Conservation (phyloP, 352 stramenopile species). For the Phytophthora sansomeana region DNA sequence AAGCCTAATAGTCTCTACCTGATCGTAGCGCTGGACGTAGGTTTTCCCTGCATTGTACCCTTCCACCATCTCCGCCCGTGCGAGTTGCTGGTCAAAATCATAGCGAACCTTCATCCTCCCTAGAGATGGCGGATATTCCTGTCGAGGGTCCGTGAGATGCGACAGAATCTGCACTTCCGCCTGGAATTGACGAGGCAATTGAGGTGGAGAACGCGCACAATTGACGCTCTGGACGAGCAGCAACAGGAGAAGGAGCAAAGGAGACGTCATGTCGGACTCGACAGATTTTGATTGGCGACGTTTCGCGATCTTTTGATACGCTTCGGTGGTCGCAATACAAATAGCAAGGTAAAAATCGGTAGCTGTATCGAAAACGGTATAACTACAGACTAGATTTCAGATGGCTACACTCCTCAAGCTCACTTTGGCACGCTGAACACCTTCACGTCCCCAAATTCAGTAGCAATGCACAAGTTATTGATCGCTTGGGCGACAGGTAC, state of each 20-base stretch:
- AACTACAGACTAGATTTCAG: not conserved
- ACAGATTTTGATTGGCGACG: conserved; percentile 21
- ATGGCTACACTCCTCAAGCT: conserved; percentile 21
- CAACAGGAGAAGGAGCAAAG: conserved; percentile 14
- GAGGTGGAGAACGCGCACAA: conserved; percentile 21
- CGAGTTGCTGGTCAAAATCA: conserved; percentile 67
- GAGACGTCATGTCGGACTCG: not conserved
- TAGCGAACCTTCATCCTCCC: conserved; percentile 68
- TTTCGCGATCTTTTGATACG: conserved; percentile 40
- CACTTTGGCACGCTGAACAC: conserved; percentile 9
- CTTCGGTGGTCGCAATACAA: conserved; percentile 6
- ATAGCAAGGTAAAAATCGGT: conserved; percentile 17
- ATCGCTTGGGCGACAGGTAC: conserved; percentile 1
- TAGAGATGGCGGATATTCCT: conserved; percentile 65
- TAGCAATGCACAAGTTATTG: conserved; percentile 2
- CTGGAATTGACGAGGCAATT: conserved; percentile 66
- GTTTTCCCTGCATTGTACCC: conserved; percentile 78
- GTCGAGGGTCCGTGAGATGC: conserved; percentile 65
- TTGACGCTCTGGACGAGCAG: conserved; percentile 5
- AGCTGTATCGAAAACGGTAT: not conserved
- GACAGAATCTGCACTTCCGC: conserved; percentile 64
- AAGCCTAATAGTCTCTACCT: conserved; percentile 17
- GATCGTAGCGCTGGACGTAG: conserved; percentile 75
- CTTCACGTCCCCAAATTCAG: conserved; percentile 6
- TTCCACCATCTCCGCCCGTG: conserved; percentile 62